Conservation (phyloP, 768 basidiomycete species). For the Tremella yokohamensis region DNA sequence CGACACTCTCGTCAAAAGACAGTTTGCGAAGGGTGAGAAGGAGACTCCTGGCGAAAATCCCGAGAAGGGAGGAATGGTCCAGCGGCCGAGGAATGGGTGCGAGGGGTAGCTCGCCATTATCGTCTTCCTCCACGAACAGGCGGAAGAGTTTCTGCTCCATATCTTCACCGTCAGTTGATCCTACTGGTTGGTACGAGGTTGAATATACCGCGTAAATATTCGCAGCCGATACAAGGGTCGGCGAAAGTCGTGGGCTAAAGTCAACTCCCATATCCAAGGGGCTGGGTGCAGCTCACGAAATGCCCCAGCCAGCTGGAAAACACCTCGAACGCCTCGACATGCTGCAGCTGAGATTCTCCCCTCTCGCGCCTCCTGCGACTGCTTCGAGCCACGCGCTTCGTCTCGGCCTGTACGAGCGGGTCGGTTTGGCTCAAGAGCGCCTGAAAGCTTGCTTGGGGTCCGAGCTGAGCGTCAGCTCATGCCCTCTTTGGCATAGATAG, state of each 20-base stretch:
- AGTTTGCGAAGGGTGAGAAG: constrained; percentile 32
- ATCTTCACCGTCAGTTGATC: background rate
- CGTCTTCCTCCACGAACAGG: background rate
- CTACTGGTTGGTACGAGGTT: background rate
- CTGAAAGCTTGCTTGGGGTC: constrained; percentile 8
- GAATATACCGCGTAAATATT: constrained; percentile 3
- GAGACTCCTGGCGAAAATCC: constrained; percentile 36
- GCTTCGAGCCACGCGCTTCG: constrained; percentile 3
- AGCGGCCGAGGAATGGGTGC: constrained; percentile 16
- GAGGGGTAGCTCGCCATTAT: background rate
- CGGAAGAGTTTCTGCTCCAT: constrained; percentile 3
- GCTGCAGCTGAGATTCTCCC: constrained; percentile 16
- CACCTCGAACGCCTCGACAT: constrained; percentile 16
- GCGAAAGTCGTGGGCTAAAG: too few relatives aligned
- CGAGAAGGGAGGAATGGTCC: constrained; percentile 19
- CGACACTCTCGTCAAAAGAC: constrained; percentile 41
- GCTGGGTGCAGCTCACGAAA: constrained; percentile 21
- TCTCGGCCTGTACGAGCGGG: constrained; percentile 23
- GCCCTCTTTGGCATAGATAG: too few relatives aligned
- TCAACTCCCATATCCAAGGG: background rate
- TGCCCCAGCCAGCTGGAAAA: constrained; percentile 25
- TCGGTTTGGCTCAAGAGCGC: constrained; percentile 22
- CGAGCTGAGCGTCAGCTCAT: background rate
- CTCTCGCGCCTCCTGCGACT: constrained; percentile 19
- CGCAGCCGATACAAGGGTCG: background rate